These are phyloP conservation scores for Trichosanthes truncata DNA, from an alignment of 306 rosid species.

Conservation along the genomic window DNA sequence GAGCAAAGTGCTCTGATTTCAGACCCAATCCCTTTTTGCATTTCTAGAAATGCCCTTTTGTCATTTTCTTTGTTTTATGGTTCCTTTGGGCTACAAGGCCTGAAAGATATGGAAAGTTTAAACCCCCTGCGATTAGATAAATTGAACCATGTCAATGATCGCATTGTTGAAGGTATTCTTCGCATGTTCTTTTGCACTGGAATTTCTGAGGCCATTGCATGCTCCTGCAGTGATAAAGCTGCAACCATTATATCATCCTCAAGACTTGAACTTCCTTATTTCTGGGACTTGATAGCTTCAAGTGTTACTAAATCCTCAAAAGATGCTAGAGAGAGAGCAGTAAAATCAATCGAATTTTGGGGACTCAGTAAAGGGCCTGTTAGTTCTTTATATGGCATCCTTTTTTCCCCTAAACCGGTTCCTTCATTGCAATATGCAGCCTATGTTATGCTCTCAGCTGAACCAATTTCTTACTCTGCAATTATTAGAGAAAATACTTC, in stretches of 20 bases:
- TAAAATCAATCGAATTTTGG: slow-evolving; percentile 91
- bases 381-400: slow-evolving; percentile 75
- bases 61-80: slow-evolving; percentile 55
- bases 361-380: slow-evolving; percentile 83
- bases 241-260: slow-evolving; percentile 54
- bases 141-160: slow-evolving; percentile 52
- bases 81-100: slow-evolving; percentile 39
- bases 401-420: slow-evolving; percentile 64
- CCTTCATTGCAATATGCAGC: slow-evolving; percentile 73
- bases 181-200: slow-evolving; percentile 88
- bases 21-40: slow-evolving; percentile 43
- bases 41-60: slow-evolving; percentile 77
- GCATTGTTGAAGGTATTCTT: slow-evolving; percentile 76
- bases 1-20: slow-evolving; percentile 45
- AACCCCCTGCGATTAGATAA: slow-evolving; percentile 38
- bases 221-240: slow-evolving; percentile 50
- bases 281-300: slow-evolving; percentile 82
- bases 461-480: slow-evolving; percentile 54
- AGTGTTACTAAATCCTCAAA: slow-evolving; percentile 56
- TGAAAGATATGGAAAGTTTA: slow-evolving; percentile 31
- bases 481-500: slow-evolving; percentile 44
- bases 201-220: slow-evolving; percentile 72
- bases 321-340: slow-evolving; percentile 74
- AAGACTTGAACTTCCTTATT: slow-evolving; percentile 44
- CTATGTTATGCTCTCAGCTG: slow-evolving; percentile 66